Base-by-base conservation (phyloP, 1,284 basidiomycete species). In the Anthracocystis panici-leucophaei region DNA sequence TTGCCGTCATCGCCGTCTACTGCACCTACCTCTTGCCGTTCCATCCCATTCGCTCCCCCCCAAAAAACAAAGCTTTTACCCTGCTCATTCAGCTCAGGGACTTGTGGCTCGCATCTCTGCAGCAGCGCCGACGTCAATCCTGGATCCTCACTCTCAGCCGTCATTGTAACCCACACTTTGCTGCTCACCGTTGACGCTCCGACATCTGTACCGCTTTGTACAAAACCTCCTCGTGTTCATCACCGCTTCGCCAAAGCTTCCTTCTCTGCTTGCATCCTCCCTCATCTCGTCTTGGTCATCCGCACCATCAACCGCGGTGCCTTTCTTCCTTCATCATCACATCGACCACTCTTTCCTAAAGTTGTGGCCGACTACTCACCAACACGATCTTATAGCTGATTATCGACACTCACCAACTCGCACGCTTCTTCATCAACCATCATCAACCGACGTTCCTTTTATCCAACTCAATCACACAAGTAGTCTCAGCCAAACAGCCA, bases 311-410 rank as follows among this genome's bases (percentile, higher is more conserved):
- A 46, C 61, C 7, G 52, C 53, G 25, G 31, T 52, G 56, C 56
- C 60, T 68, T 58, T 18, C 60, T 48, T 63, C n/a, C 60, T 56
- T 69, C 48, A 51, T 42, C 14, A 63, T 60, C 66, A 56, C 52
- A 27, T 56, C 27, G 56, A 48, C 59, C 66, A 31, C 31, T 40
- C 23, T 16, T 16, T 16, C 35, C 35, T 14, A 38, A 14, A 16
- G 12, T 38, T 38, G 35, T 16, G 35, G 35, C 35, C 6, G n/a
- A 18, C 20, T 52, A 20, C 48, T 33, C 6, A 27, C n/a, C 12
- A 49, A n/a, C n/a, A n/a, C n/a, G n/a, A 31, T n/a, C 9, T 20
- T 27, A 4, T n/a, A 29, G 46, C 35, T 38, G 35, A 38, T 38
- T 38, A 3, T 38, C 14, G 33, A 38, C 12, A 38, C 35, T 38